Conservation (phyloP, 768 basidiomycete species). For the Ramaria sp. region DNA sequence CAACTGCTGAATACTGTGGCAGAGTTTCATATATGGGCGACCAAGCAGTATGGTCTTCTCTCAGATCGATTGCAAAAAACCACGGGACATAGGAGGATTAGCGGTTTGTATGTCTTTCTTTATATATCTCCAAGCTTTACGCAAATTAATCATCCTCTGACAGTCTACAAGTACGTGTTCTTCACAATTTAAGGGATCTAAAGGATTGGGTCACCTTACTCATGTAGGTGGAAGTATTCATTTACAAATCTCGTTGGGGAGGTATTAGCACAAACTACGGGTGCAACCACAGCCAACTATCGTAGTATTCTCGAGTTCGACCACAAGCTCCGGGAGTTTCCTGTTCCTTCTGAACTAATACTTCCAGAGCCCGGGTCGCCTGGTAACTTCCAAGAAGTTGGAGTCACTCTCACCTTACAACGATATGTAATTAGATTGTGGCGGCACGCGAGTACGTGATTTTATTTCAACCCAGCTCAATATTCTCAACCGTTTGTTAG, state of each 20-base stretch:
- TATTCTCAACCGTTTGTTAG: constrained; percentile 22
- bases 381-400: not conserved
- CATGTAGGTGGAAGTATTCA: constrained; percentile 5
- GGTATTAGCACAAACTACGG: constrained; percentile 5
- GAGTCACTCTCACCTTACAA: constrained; percentile 2
- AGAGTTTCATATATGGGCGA: constrained; percentile 9
- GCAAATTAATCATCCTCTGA: not conserved
- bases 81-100: constrained; percentile 1
- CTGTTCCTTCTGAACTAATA: constrained; percentile 54
- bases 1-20: not conserved
- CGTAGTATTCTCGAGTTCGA: constrained; percentile 54
- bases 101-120: constrained; percentile 1
- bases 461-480: not conserved
- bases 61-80: constrained; percentile 9
- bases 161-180: constrained; percentile 4
- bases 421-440: constrained; percentile 7
- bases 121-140: not conserved
- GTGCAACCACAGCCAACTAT: constrained; percentile 49
- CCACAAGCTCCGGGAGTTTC: constrained; percentile 55
- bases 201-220: not conserved
- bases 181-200: too few species aligned
- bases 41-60: constrained; percentile 10
- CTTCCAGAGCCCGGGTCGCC: constrained; percentile 2
- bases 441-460: constrained; percentile 7
- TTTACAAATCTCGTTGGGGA: constrained; percentile 9